Evolutionary conservation across 2,329 filamentous ascomycete species (phyloP).

Genomic region (Diaporthe citri): DNA sequence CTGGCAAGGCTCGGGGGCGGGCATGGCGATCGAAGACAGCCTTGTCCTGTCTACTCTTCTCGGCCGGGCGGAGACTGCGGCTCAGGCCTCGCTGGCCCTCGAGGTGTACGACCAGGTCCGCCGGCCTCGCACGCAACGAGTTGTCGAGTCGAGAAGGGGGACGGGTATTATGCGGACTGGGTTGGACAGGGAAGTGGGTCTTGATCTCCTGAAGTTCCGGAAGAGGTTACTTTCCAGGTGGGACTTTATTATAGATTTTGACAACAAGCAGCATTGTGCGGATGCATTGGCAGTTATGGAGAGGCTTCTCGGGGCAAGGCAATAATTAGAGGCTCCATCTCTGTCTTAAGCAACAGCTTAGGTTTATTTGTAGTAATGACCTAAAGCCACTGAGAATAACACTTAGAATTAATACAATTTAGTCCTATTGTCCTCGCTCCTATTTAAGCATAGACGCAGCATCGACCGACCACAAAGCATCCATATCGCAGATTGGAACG

Average conservation of each 20-base stretch:
- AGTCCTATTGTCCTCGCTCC: background rate
- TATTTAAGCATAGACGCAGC: background rate
- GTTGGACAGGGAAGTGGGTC: background rate
- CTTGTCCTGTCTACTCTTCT: slow-evolving; percentile 20
- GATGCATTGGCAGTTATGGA: background rate
- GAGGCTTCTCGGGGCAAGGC: background rate
- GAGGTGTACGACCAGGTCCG: slow-evolving; percentile 17
- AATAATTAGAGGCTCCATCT: background rate
- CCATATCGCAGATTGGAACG: background rate
- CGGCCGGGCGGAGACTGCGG: background rate
- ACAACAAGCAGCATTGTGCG: background rate
- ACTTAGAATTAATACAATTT: no score
- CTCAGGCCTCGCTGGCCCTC: background rate
- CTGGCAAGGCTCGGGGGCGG: slow-evolving; percentile 34
- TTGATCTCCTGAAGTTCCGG: background rate
- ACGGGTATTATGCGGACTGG: slow-evolving; percentile 25
- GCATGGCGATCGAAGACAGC: slow-evolving; percentile 29
- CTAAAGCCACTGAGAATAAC: no score
- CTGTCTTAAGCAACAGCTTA: no score
- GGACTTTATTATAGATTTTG: slow-evolving; percentile 6
- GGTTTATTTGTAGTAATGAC: no score
- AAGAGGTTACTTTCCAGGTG: background rate
- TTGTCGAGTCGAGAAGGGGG: slow-evolving; percentile 31
- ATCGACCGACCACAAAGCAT: background rate
- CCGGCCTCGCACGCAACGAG: slow-evolving; percentile 3